Base-by-base conservation (phyloP, 2,329 filamentous ascomycete species). In the Graphium sp. region DNA sequence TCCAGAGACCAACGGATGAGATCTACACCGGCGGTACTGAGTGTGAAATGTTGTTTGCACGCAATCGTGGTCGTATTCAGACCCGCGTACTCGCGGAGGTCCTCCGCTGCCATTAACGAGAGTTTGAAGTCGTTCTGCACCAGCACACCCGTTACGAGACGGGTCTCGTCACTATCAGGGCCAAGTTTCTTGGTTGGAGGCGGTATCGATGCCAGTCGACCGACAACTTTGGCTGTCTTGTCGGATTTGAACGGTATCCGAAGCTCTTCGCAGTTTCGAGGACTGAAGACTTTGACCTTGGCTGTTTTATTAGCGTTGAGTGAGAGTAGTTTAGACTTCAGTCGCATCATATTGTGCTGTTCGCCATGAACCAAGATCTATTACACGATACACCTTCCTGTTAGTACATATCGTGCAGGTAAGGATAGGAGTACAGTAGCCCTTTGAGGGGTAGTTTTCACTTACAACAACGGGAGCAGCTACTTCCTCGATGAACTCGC, bases 81-180 rank as follows among this genome's bases (percentile, higher is more conserved):
- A n/a, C 89, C 89, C 1, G 89, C 89, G 47, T 93, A 98, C 52
- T 98, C 89, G 35, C 84, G 75, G 19, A 98, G 62, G 47, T 98
- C 89, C 41, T 95, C 89, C 0, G 89, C 85, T 1, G 85, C 85
- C 87, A 98, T 95, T 19, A 98, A 62, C 0, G 81, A 91, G 46
- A 98, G 71, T 50, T 95, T 93, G 52, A 98, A 95, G 48, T 94
- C 89, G 48, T 92, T 95, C 41, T 95, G 87, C 6, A 98, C 85
- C 11, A 98, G 63, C 1, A 98, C 89, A 17, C 89, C 89, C 1
- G 77, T 80, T 41, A 98, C 70, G 24, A 95, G 60, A 14, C 41
- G 32, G 1, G 48, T 47, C 18, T 50, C 42, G 15, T 45, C 47
- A 24, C 46, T 45, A 8, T 40, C 38, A n/a, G 42, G 26, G 2